phyloP scores from a whole-genome alignment of 2,329 filamentous ascomycete species.

The Leptographium procerum region DNA sequence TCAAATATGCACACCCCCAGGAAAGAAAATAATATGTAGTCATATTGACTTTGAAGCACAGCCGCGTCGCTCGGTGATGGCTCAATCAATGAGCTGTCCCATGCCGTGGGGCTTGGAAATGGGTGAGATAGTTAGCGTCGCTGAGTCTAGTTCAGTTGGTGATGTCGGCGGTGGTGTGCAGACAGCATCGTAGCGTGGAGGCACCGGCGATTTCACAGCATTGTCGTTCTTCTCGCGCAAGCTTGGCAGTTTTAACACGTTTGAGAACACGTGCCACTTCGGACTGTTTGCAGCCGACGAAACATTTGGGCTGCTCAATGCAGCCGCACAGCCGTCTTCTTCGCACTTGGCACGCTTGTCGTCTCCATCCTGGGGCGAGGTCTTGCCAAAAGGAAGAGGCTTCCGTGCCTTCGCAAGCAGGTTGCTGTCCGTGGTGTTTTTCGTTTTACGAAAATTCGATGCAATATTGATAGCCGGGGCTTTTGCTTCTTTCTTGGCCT shows the following conservation, averaged over 20 bases:
- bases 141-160: background rate
- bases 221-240: background rate
- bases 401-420: slow-evolving; percentile 5
- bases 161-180: background rate
- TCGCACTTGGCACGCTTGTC: background rate
- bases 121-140: slow-evolving; percentile 29
- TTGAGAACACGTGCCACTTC: background rate
- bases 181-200: too few relatives aligned
- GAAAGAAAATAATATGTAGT: background rate
- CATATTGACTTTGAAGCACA: background rate
- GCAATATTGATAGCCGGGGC: slow-evolving; percentile 17
- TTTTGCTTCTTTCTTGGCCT: slow-evolving; percentile 20
- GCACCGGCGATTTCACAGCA: background rate
- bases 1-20: background rate
- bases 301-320: background rate
- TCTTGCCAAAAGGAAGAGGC: background rate
- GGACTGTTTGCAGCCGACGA: background rate
- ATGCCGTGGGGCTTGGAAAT: slow-evolving; percentile 28
- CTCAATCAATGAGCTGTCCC: slow-evolving; percentile 22
- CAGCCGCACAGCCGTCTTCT: background rate
- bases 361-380: background rate
- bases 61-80: too few relatives aligned
- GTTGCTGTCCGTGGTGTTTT: slow-evolving; percentile 20
- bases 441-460: slow-evolving; percentile 33
- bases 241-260: background rate